Base-by-base conservation (phyloP, 345 rosid species). In the Citrus medica region DNA sequence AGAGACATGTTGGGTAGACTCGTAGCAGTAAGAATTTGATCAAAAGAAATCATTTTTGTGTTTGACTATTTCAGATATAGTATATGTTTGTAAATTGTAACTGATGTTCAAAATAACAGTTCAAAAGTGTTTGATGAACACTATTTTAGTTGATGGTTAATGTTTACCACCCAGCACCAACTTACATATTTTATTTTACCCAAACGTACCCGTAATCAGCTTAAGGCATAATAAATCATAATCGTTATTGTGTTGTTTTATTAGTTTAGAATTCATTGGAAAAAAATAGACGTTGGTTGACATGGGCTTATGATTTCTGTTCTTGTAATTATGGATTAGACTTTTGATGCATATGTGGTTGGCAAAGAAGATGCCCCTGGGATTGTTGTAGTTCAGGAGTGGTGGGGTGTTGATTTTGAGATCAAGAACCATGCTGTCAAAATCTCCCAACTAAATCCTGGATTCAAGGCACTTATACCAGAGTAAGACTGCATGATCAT, bases 341-440 rank as follows among this genome's bases (percentile, higher is more conserved):
- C 91, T 27, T 93, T 94, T 86, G 98, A 95, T 79, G 99, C 97
- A 0, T 95, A 91, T 73, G 92, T 95, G 66, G 92, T 95, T 42
- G 98, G 99, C 51, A 92, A 92, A 89, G 97, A 92, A 27, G 91
- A 88, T 62, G 97, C 95, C 16, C 97, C 97, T 0, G 99, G 99
- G 48, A 88, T 94, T 58, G 95, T 95, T 24, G 97, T 95, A 83
- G 82, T 95, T 70, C 98, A 95, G 70, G 99, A 95, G 81, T 95
- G 99, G 99, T 95, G 99, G 98, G 99, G 98, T 69, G 96, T 93
- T 82, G 99, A 95, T 79, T 95, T 82, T 67, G 98, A 95, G 89
- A 86, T 93, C 87, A 95, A 93, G 87, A 93, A 95, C 82, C 99
- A 95, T 67, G 98, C 99, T 46, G 21, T 80, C 63, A 91, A 93